Evolutionary conservation across 495 filamentous ascomycete genomes (phyloP).

Genomic region (Penicillium silybi): DNA sequence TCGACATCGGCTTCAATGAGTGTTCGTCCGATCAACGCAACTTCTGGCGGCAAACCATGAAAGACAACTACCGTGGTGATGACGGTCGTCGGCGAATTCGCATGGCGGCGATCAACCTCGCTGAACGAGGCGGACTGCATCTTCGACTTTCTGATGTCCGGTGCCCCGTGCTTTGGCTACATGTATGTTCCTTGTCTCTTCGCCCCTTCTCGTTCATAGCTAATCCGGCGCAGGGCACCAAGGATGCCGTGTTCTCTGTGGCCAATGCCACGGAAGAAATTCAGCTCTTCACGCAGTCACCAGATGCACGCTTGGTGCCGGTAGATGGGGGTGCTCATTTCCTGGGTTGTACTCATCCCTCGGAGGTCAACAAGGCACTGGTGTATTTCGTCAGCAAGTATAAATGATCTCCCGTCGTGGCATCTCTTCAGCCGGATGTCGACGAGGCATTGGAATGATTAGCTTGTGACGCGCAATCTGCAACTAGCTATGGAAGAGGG

Average conservation of each 20-base stretch:
- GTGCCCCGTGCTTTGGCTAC: conserved; percentile 62
- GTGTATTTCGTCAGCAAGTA: conserved; percentile 6
- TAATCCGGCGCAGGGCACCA: conserved; percentile 39
- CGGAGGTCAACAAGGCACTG: conserved; percentile 8
- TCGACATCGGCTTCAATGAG: conserved; percentile 50
- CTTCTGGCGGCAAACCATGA: conserved; percentile 53
- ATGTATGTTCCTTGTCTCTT: conserved; percentile 37
- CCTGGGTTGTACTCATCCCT: conserved; percentile 41
- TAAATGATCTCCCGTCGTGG: not conserved
- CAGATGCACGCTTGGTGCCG: conserved; percentile 44
- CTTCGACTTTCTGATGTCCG: conserved; percentile 49
- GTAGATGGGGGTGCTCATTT: conserved; percentile 56
- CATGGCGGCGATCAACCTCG: conserved; percentile 54
- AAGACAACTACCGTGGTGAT: conserved; percentile 54
- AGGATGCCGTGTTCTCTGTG: conserved; percentile 49
- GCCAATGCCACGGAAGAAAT: conserved; percentile 52
- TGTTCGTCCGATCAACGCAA: conserved; percentile 34
- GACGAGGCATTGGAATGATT: not conserved
- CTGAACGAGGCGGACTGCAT: conserved; percentile 57
- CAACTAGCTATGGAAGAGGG: not conserved
- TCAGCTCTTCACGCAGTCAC: conserved; percentile 50
- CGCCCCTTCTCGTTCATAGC: not conserved
- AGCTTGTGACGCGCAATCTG: not conserved
- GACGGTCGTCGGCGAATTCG: conserved; percentile 51
- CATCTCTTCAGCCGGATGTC: not conserved